Base-by-base conservation (phyloP, 331 rosid genomes). In the Pyrus hybrid region DNA sequence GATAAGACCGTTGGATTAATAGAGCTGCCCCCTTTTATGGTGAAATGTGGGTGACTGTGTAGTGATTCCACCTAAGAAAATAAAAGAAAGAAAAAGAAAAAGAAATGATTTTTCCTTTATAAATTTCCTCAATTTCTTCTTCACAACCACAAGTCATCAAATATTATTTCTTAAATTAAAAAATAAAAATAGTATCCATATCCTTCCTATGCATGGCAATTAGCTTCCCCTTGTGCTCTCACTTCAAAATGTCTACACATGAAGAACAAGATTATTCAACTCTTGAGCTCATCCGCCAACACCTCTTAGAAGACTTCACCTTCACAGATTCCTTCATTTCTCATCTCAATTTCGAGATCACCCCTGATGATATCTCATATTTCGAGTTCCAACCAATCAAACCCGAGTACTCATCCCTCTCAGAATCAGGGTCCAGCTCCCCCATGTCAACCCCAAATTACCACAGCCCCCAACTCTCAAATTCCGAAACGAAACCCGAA, bases 281-380 rank as follows among this genome's bases (percentile, higher is more conserved):
- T 75, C 70, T 91, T 22, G 86, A 87, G 21, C 43, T 81, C 23
- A 83, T 88, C 30, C 81, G 89, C 32, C 86, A 83, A 45, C 84
- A 84, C 69, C 96, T 91, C 66, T 80, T 88, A 7, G 87, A 81
- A 5, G 92, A 86, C 51, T 56, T 80, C 64, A 71, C 84, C 43
- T 81, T 74, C 47, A 60, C 76, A 10, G 89, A 88, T 12, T 17
- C 78, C 20, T 80, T 80, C 56, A 9, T 63, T 8, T 12, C 83
- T 70, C 74, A 54, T 61, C 74, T 85, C 25, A 22, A 25, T 66
- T 16, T 23, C 54, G 8, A 6, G 4, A 64, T 8, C 3, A 41
- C 47, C 72, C 47, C 68, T 25, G 43, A 63, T 3, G n/a, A 17
- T 74, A 11, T 78, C 29, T 43, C 67, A 26, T 62, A 26, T 23